These are phyloP conservation scores for Pharnaceum exiguum DNA, from an alignment of 148 eudicot species.

Conservation along the genomic window DNA sequence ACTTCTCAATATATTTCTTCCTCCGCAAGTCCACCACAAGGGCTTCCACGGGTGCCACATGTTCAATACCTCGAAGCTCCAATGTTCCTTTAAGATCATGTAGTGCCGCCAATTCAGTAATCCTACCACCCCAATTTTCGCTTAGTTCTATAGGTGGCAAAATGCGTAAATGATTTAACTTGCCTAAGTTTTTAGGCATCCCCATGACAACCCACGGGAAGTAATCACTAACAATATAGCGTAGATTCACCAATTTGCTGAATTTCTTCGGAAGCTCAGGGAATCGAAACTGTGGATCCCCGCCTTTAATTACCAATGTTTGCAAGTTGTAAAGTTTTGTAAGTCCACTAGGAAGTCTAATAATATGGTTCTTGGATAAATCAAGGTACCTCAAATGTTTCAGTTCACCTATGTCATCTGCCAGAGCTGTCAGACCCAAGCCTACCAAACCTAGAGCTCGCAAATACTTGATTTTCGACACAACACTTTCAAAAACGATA, in stretches of 20 bases:
- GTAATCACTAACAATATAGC: neutral
- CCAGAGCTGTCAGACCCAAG: neutral
- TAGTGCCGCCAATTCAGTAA: neutral
- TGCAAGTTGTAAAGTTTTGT: conserved; percentile 9
- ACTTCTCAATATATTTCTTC: neutral
- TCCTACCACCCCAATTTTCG: neutral
- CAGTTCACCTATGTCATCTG: neutral
- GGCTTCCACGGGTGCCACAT: neutral
- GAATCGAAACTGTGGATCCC: neutral
- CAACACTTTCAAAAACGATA: neutral
- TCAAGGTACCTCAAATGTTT: conserved; percentile 15
- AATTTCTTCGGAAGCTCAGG: neutral
- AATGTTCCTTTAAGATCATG: neutral
- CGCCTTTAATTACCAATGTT: neutral
- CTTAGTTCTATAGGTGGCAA: neutral
- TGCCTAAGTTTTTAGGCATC: neutral
- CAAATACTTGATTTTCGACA: neutral
- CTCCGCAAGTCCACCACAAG: neutral
- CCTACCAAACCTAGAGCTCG: neutral
- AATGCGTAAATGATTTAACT: neutral
- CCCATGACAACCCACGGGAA: too few species aligned
- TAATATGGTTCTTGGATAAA: neutral
- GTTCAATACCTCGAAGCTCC: neutral
- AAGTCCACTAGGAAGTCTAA: neutral
- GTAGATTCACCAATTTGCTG: neutral